phyloP scores from a whole-genome alignment of 2,329 filamentous ascomycete genomes.

The Fusarium sp. region DNA sequence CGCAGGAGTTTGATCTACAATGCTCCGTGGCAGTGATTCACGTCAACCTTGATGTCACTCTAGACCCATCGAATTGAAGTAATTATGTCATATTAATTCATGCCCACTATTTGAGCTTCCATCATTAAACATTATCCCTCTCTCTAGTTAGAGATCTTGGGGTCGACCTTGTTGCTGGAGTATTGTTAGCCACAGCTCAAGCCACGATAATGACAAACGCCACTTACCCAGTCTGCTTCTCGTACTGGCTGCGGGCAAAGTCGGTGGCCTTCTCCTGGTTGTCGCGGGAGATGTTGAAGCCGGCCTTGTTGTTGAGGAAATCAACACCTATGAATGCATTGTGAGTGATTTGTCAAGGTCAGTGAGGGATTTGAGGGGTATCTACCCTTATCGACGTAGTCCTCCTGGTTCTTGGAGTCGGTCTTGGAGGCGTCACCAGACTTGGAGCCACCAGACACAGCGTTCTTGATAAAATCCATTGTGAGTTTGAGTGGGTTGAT shows the following conservation, averaged over 20 bases:
- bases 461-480: slow-evolving; percentile 51
- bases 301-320: slow-evolving; percentile 47
- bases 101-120: slow-evolving; percentile 20
- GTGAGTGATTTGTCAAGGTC: background rate
- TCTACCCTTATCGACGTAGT: slow-evolving; percentile 53
- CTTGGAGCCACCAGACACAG: slow-evolving; percentile 26
- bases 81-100: slow-evolving; percentile 32
- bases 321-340: slow-evolving; percentile 40
- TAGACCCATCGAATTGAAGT: background rate
- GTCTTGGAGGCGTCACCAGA: slow-evolving; percentile 21
- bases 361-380: background rate
- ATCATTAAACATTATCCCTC: slow-evolving; percentile 13
- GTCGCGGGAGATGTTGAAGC: slow-evolving; percentile 46
- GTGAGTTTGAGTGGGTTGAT: slow-evolving; percentile 10
- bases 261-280: slow-evolving; percentile 54
- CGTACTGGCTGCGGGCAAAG: slow-evolving; percentile 46
- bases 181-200: slow-evolving; percentile 1
- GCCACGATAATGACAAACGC: background rate
- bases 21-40: background rate
- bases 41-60: background rate
- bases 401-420: slow-evolving; percentile 38
- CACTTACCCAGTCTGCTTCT: slow-evolving; percentile 51
- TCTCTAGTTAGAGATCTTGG: slow-evolving; percentile 51
- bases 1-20: background rate
- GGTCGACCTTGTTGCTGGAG: slow-evolving; percentile 34